Evolutionary conservation across 441 rosid species (phyloP).

Genomic region (Croton laevigatus): DNA sequence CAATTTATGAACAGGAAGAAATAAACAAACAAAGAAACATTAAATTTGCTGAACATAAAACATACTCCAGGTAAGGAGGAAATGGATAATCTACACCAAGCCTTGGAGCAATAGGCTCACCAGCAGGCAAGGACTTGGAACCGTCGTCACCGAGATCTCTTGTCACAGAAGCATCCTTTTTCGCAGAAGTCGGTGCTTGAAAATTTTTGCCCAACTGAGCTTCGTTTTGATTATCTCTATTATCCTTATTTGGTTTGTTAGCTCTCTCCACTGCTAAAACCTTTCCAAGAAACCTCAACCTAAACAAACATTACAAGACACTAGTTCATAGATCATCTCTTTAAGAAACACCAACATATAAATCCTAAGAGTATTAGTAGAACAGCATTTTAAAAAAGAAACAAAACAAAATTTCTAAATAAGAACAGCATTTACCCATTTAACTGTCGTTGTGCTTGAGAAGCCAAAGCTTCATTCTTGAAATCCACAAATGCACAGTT

Average conservation of each 20-base stretch:
- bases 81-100: conserved; percentile 91
- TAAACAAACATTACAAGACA: conserved; percentile 33
- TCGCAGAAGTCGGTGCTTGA: conserved; percentile 21
- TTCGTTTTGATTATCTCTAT: conserved; percentile 36
- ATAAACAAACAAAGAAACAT: not conserved
- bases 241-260: conserved; percentile 44
- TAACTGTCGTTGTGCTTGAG: conserved; percentile 77
- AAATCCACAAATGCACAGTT: conserved; percentile 92
- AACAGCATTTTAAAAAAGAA: not conserved
- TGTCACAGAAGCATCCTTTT: conserved; percentile 34
- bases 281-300: conserved; percentile 94
- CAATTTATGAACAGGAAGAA: not conserved
- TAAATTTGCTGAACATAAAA: conserved; percentile 16
- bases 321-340: conserved; percentile 11
- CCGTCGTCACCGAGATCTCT: conserved; percentile 29
- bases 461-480: conserved; percentile 62
- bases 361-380: conserved; percentile 1
- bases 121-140: conserved; percentile 34
- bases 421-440: conserved; percentile 55
- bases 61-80: conserved; percentile 93
- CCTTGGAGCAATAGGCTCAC: conserved; percentile 78
- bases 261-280: conserved; percentile 82
- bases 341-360: not conserved
- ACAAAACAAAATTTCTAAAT: not conserved
- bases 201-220: conserved; percentile 40